A percentile compares a stretch with the other conserved stretches of the same genome.
phyloP scores from a whole-genome alignment of 768 basidiomycete species.

The Rhizopogon rudus region DNA sequence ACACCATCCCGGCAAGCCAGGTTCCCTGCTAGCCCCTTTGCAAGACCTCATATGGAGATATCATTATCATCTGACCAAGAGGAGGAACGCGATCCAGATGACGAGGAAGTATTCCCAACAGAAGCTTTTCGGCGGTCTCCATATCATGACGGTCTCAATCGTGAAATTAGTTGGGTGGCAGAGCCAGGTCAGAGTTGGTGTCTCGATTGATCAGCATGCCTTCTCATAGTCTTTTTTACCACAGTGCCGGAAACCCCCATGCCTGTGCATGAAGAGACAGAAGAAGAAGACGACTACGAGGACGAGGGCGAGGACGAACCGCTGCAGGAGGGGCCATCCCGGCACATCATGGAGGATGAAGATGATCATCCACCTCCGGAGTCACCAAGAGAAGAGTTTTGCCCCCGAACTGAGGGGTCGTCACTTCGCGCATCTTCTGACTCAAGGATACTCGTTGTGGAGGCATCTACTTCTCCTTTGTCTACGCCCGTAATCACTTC shows the following conservation, averaged over 20 bases:
- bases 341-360: slow-evolving; percentile 34
- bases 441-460: slow-evolving; percentile 59
- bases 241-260: slow-evolving; percentile 60
- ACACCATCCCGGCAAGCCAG: slow-evolving; percentile 52
- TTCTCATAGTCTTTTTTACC: slow-evolving; percentile 6
- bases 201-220: neutral
- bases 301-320: slow-evolving; percentile 44
- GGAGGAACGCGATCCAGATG: slow-evolving; percentile 50
- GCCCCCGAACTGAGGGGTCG: slow-evolving; percentile 43
- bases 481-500: slow-evolving; percentile 38
- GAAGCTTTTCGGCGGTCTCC: slow-evolving; percentile 49
- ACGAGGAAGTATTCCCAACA: slow-evolving; percentile 60
- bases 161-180: slow-evolving; percentile 75
- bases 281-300: slow-evolving; percentile 29
- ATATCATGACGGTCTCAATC: slow-evolving; percentile 43
- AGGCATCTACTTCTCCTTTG: slow-evolving; percentile 58
- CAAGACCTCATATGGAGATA: slow-evolving; percentile 63
- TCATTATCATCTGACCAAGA: slow-evolving; percentile 46
- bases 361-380: slow-evolving; percentile 48
- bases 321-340: slow-evolving; percentile 32
- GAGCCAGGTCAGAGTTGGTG: slow-evolving; percentile 49
- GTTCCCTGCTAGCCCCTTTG: slow-evolving; percentile 69
- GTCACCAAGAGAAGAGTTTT: slow-evolving; percentile 44
- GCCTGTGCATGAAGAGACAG: slow-evolving; percentile 47
- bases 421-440: slow-evolving; percentile 54